Conservation (phyloP, 345 rosid genomes). For the Salix exigua region DNA sequence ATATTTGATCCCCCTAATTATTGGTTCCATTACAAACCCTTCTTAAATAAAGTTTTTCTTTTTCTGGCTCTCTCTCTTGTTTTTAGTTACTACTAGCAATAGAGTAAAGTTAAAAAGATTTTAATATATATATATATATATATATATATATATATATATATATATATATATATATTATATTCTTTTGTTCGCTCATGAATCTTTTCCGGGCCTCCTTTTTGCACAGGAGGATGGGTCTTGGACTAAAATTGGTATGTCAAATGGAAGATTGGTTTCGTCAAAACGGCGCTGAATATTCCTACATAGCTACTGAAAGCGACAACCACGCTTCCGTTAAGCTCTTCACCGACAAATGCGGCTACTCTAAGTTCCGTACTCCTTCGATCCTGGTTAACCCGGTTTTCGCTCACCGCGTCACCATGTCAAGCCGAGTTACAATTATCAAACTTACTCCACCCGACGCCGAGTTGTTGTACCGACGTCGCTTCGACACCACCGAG, state of each 20-base stretch:
- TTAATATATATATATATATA: background rate
- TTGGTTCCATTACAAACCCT: background rate
- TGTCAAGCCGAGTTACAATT: constrained; percentile 47
- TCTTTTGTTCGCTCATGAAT: background rate
- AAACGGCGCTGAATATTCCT: constrained; percentile 82
- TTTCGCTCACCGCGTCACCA: constrained; percentile 60
- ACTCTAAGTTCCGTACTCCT: constrained; percentile 87
- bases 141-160: background rate
- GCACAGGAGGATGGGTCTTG: constrained; percentile 89
- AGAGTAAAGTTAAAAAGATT: background rate
- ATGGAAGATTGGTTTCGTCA: constrained; percentile 77
- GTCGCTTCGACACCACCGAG: constrained; percentile 78
- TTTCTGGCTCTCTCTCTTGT: background rate
- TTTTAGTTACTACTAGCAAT: background rate
- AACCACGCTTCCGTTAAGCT: constrained; percentile 80
- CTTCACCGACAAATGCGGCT: constrained; percentile 87
- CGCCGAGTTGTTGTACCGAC: constrained; percentile 73
- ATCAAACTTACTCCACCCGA: constrained; percentile 44
- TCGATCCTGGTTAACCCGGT: constrained; percentile 86
- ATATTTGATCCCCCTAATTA: background rate
- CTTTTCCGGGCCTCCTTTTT: background rate
- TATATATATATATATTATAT: background rate
- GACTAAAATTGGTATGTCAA: constrained; percentile 53
- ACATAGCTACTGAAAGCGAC: constrained; percentile 93
- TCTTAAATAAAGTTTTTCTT: background rate